Percentiles rank a stretch among this genome's conserved stretches.
Evolutionary conservation across 2,329 filamentous ascomycete genomes (phyloP).

Genomic region (Stromatinia cepivora): DNA sequence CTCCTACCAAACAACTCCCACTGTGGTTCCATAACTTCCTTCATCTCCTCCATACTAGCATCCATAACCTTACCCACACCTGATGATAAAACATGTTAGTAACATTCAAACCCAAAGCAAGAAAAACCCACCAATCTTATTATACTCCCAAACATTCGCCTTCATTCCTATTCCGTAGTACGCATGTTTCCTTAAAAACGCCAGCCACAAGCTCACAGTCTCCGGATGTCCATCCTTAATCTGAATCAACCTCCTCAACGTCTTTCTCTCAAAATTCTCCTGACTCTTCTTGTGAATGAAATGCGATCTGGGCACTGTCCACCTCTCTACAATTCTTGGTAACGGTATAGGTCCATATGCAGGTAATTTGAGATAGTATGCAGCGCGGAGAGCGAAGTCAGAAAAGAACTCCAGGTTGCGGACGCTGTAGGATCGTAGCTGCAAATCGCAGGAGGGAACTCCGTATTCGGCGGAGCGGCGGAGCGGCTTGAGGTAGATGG

Average conservation of each 20-base stretch:
- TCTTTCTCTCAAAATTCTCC: conserved; percentile 96
- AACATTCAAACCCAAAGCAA: neutral
- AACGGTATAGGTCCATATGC: conserved; percentile 84
- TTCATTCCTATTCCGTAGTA: conserved; percentile 99
- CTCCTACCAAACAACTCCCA: conserved; percentile 59
- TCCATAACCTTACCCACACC: conserved; percentile 56
- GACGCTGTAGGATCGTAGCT: conserved; percentile 86
- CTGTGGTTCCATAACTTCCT: conserved; percentile 49
- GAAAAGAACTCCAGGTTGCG: conserved; percentile 91
- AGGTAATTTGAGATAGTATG: conserved; percentile 88
- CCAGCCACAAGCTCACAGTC: conserved; percentile 86
- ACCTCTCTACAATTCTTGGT: conserved; percentile 83
- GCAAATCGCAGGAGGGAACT: conserved; percentile 84
- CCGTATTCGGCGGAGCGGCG: conserved; percentile 73
- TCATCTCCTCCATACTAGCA: conserved; percentile 47
- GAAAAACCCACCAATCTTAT: conserved; percentile 60
- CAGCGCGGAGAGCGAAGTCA: conserved; percentile 91
- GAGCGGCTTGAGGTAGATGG: conserved; percentile 81
- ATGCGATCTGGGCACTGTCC: conserved; percentile 85
- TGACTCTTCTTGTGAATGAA: conserved; percentile 98
- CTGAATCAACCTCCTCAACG: conserved; percentile 80
- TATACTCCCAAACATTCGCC: conserved; percentile 92
- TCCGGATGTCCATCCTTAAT: conserved; percentile 90
- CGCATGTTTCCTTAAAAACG: conserved; percentile 86
- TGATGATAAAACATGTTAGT: conserved; percentile 35